phyloP scores from a whole-genome alignment of 208 protist genomes.

The Crithidia sp. region DNA sequence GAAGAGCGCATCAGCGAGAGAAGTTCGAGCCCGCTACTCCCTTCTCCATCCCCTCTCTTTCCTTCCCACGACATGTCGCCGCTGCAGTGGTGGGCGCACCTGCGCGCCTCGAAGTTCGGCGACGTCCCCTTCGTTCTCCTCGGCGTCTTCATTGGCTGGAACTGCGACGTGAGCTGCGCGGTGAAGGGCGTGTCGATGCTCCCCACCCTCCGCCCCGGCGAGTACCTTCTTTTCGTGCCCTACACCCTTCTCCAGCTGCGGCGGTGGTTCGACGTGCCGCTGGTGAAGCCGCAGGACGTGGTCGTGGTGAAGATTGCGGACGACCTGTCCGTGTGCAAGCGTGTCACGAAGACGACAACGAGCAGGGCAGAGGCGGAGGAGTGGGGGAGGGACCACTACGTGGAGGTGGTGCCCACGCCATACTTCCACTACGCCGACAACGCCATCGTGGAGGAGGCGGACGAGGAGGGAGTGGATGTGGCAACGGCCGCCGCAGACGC shows the following conservation, averaged over 20 bases:
- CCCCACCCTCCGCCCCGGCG: conserved; percentile 67
- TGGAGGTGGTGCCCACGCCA: conserved; percentile 28
- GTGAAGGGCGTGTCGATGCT: conserved; percentile 82
- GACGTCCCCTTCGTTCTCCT: conserved; percentile 69
- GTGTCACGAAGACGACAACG: conserved; percentile 54
- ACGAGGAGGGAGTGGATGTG: neutral
- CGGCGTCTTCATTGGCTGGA: conserved; percentile 76
- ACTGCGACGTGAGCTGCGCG: conserved; percentile 64
- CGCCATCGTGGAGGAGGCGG: conserved; percentile 3
- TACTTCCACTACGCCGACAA: conserved; percentile 12
- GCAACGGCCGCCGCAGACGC: neutral
- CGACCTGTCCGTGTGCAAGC: conserved; percentile 80
- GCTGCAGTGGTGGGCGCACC: conserved; percentile 21
- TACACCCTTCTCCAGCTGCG: conserved; percentile 48
- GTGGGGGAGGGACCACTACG: conserved; percentile 60
- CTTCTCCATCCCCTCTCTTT: too few species aligned
- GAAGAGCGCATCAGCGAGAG: too few species aligned
- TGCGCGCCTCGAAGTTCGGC: conserved; percentile 33
- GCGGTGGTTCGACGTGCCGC: conserved; percentile 22
- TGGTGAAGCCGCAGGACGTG: conserved; percentile 60
- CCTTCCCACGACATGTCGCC: neutral
- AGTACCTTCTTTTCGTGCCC: conserved; percentile 75
- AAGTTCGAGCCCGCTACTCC: too few species aligned
- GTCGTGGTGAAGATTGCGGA: conserved; percentile 74
- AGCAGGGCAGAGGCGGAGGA: conserved; percentile 32